Conservation (phyloP, 805 yeast species). For the Diddensiella transvaalensis region DNA sequence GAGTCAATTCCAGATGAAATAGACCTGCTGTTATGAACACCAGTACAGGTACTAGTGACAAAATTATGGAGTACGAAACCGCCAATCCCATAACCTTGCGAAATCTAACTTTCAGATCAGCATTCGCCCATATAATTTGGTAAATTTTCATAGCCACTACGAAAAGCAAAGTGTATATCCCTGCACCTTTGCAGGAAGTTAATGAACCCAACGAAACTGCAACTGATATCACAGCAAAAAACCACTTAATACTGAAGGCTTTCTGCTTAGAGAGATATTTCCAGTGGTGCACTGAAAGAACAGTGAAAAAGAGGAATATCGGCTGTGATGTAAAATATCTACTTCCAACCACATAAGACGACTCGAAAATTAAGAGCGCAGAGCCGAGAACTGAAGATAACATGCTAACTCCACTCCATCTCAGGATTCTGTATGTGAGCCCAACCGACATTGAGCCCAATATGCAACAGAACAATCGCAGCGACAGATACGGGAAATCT, state of each 20-base stretch:
- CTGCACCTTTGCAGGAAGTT: conserved; percentile 53
- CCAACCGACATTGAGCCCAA: conserved; percentile 43
- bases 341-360: conserved; percentile 47
- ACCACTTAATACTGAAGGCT: conserved; percentile 45
- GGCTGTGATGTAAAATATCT: conserved; percentile 38
- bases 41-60: conserved; percentile 45
- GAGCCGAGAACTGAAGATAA: conserved; percentile 43
- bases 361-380: conserved; percentile 46
- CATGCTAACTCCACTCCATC: conserved; percentile 44
- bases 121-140: conserved; percentile 53
- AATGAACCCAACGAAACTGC: conserved; percentile 42
- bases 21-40: conserved; percentile 48
- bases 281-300: conserved; percentile 40
- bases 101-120: conserved; percentile 48
- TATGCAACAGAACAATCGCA: conserved; percentile 46
- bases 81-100: conserved; percentile 34
- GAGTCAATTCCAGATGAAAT: conserved; percentile 40
- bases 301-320: conserved; percentile 26
- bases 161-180: conserved; percentile 52
- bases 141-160: conserved; percentile 38
- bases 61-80: conserved; percentile 28
- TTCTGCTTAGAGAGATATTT: conserved; percentile 36
- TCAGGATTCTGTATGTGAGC: conserved; percentile 44
- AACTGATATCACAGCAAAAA: conserved; percentile 36
- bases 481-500: conserved; percentile 36